phyloP scores from a whole-genome alignment of 495 filamentous ascomycete genomes.

The Penicillium soppii region DNA sequence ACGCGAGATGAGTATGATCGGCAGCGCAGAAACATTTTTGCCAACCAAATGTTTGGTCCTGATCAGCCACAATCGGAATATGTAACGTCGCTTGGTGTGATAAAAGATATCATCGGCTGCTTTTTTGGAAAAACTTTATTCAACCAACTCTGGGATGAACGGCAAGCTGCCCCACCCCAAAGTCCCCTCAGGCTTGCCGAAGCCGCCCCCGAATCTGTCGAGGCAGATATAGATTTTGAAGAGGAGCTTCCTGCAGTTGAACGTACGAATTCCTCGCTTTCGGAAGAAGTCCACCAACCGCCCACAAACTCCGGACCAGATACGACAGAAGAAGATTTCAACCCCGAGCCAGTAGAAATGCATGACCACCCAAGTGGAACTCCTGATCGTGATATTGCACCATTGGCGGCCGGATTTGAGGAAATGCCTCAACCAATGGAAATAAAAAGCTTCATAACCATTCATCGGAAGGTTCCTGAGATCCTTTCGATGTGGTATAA shows the following conservation, averaged over 20 bases:
- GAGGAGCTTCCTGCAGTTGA: background rate
- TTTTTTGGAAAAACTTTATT: slow-evolving; percentile 8
- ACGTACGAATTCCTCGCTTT: background rate
- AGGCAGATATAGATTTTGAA: background rate
- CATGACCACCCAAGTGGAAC: background rate
- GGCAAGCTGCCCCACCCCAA: background rate
- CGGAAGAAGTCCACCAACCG: background rate
- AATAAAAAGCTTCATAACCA: background rate
- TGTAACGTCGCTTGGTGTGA: slow-evolving; percentile 2
- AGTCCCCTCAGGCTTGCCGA: background rate
- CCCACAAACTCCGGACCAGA: background rate
- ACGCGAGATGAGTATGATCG: background rate
- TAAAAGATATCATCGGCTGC: slow-evolving; percentile 1
- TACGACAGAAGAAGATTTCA: background rate
- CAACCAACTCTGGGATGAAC: background rate
- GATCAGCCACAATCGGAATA: background rate
- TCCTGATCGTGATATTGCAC: background rate
- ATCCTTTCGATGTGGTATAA: background rate
- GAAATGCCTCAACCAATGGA: background rate
- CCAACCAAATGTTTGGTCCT: background rate
- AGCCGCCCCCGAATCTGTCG: background rate
- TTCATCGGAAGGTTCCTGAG: background rate
- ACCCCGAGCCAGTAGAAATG: background rate
- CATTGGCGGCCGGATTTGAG: background rate
- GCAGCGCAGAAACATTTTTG: background rate